Evolutionary conservation across 306 rosid genomes (phyloP).

Genomic region (Myrica gale): DNA sequence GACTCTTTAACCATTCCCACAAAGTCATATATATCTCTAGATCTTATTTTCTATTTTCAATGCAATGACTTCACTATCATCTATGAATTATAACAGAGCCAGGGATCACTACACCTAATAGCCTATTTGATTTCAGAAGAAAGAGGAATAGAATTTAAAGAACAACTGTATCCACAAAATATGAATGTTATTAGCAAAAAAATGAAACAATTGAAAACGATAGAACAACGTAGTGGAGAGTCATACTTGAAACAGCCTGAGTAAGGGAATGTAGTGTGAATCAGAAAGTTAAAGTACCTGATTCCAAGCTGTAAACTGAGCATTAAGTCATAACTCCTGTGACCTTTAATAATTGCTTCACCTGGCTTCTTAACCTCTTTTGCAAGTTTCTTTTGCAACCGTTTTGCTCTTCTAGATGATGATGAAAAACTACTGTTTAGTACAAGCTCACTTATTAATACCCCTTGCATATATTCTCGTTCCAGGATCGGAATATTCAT

Average conservation of each 20-base stretch:
- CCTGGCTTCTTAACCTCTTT: constrained; percentile 87
- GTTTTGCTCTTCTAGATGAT: constrained; percentile 59
- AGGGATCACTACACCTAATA: background rate
- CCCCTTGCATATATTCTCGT: constrained; percentile 99
- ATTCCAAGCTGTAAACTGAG: constrained; percentile 99
- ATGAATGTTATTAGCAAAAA: constrained; percentile 1
- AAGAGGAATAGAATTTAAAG: background rate
- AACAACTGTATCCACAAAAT: constrained; percentile 11
- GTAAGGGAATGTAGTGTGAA: constrained; percentile 10
- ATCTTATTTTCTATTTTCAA: background rate
- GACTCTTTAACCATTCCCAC: constrained; percentile 20
- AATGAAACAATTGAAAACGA: constrained; percentile 1
- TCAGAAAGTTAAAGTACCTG: constrained; percentile 52
- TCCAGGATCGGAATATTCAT: constrained; percentile 68
- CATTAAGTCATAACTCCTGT: constrained; percentile 94
- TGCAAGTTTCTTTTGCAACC: constrained; percentile 67
- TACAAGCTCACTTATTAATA: constrained; percentile 84
- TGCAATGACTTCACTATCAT: background rate
- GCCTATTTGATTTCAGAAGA: no score
- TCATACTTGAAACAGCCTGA: constrained; percentile 14
- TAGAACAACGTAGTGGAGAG: constrained; percentile 23
- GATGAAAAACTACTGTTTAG: constrained; percentile 63
- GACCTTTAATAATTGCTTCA: constrained; percentile 93
- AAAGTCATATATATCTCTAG: background rate
- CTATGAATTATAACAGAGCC: background rate